These are phyloP conservation scores for Cnidoscolus chayamansa DNA, from an alignment of 441 rosid genomes.

Conservation along the genomic window DNA sequence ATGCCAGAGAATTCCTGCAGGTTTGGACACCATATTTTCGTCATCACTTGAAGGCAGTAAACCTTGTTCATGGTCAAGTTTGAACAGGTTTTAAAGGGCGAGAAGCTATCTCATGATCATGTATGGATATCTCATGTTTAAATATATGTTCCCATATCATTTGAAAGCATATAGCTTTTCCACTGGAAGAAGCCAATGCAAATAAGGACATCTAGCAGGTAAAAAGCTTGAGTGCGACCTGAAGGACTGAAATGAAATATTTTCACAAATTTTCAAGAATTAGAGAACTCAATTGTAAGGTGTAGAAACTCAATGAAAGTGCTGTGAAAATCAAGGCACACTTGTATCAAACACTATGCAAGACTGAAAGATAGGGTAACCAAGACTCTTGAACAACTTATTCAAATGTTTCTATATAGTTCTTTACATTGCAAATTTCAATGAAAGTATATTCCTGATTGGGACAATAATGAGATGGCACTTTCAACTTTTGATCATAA, in stretches of 20 bases:
- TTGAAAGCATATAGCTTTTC: background rate
- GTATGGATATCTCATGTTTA: background rate
- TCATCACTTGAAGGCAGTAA: background rate
- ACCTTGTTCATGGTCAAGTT: background rate
- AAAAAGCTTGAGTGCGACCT: background rate
- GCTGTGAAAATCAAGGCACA: background rate
- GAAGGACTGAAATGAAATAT: background rate
- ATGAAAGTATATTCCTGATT: background rate
- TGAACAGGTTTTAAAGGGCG: background rate
- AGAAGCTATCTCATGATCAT: no score
- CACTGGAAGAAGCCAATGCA: background rate
- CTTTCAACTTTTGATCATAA: background rate
- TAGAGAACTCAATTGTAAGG: background rate
- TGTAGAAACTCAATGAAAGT: background rate
- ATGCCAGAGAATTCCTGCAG: background rate
- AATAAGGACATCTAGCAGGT: background rate
- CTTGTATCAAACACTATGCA: background rate
- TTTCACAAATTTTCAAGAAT: background rate
- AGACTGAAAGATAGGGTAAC: background rate
- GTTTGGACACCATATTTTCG: background rate
- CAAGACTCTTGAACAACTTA: background rate
- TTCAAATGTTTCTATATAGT: background rate
- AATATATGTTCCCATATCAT: background rate
- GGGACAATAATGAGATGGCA: background rate
- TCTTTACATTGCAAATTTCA: background rate